Percentiles rank a stretch among this genome's conserved stretches.
Evolutionary conservation across 2,329 filamentous ascomycete genomes (phyloP).

Genomic region (Tympanopsis confertula): DNA sequence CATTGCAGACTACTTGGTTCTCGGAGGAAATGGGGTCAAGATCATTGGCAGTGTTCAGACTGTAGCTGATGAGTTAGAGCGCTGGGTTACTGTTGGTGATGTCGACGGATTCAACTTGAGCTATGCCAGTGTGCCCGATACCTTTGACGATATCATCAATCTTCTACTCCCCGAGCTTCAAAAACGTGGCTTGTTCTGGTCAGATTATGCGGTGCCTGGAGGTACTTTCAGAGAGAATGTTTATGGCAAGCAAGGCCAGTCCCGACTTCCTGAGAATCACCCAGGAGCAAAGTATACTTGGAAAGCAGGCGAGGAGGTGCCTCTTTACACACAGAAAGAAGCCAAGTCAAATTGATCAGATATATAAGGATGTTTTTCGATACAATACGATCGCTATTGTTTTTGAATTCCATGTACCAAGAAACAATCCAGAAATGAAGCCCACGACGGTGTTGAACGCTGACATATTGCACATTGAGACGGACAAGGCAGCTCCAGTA

Average conservation of each 20-base stretch:
- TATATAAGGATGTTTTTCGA: no score
- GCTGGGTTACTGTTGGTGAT: constrained; percentile 36
- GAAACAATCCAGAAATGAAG: no score
- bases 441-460: no score
- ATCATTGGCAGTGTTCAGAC: constrained; percentile 16
- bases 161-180: constrained; percentile 41
- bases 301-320: not conserved
- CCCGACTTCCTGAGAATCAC: not conserved
- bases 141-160: constrained; percentile 44
- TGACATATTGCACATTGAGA: no score
- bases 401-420: no score
- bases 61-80: constrained; percentile 19
- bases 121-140: constrained; percentile 37
- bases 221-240: not conserved
- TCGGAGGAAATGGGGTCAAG: constrained; percentile 16
- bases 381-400: no score
- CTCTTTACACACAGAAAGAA: not conserved
- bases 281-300: not conserved
- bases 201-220: constrained; percentile 5
- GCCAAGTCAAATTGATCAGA: no score
- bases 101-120: constrained; percentile 54
- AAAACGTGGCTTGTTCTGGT: constrained; percentile 31
- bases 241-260: not conserved
- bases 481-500: no score
- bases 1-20: constrained; percentile 17